Conservation (phyloP, 768 basidiomycete genomes). For the Hydnum rufescens region DNA sequence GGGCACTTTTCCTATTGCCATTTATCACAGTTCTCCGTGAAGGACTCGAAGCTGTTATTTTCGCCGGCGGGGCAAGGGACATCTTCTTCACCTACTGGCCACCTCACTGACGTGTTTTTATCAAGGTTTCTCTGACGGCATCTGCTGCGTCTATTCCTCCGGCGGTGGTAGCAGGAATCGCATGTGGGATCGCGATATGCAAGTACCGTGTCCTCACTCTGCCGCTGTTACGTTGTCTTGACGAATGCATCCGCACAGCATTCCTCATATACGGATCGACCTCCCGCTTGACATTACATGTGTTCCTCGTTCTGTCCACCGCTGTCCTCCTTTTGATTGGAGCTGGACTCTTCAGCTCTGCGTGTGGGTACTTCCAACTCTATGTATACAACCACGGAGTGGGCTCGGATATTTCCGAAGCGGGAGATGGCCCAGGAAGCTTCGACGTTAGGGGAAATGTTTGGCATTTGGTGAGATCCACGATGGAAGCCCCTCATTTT, state of each 20-base stretch:
- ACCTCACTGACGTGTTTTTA: not conserved
- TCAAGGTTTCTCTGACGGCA: conserved; percentile 52
- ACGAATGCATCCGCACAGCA: not conserved
- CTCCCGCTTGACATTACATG: conserved; percentile 53
- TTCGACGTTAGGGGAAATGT: conserved; percentile 67
- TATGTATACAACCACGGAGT: conserved; percentile 44
- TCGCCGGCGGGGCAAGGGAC: conserved; percentile 57
- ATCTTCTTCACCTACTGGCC: not conserved
- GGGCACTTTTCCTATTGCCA: conserved; percentile 78
- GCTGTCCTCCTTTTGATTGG: conserved; percentile 86
- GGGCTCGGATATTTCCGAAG: conserved; percentile 39
- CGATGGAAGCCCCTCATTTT: not conserved
- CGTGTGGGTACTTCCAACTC: conserved; percentile 50
- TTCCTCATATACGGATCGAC: conserved; percentile 65
- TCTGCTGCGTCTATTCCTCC: conserved; percentile 75
- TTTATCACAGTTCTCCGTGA: conserved; percentile 85
- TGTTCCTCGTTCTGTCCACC: conserved; percentile 86
- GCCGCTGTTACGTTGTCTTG: not conserved
- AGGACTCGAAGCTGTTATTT: conserved; percentile 82
- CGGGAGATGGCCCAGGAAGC: conserved; percentile 54
- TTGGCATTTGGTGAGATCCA: conserved; percentile 40
- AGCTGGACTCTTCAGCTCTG: conserved; percentile 74
- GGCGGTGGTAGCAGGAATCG: conserved; percentile 69
- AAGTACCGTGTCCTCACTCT: not conserved
- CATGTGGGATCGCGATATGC: conserved; percentile 31